Evolutionary conservation across 1,139 yeast species (phyloP).

Genomic region (Diutina ranongensis): DNA sequence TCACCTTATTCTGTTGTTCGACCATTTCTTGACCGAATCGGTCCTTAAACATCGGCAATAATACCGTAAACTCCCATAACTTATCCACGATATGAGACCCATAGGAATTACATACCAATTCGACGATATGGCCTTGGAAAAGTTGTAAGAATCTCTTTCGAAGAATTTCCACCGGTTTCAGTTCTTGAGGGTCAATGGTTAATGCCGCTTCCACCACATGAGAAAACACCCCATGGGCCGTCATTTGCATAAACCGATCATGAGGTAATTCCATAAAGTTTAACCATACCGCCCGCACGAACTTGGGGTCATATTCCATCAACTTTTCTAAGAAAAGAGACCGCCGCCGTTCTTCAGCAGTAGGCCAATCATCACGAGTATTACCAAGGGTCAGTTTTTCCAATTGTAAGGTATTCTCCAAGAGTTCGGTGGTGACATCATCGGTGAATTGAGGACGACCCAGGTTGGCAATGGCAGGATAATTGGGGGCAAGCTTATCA

Average conservation of each 20-base stretch:
- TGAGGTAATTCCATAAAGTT: conserved; percentile 49
- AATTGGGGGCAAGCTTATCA: conserved; percentile 46
- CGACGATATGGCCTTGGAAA: conserved; percentile 41
- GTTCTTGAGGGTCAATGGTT: conserved; percentile 25
- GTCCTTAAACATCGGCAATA: conserved; percentile 77
- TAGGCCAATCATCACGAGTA: conserved; percentile 82
- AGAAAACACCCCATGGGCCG: conserved; percentile 80
- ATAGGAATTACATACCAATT: conserved; percentile 71
- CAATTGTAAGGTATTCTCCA: conserved; percentile 55
- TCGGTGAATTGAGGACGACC: not conserved
- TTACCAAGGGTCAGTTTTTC: conserved; percentile 68
- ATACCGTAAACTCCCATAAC: conserved; percentile 68
- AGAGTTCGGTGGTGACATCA: conserved; percentile 29
- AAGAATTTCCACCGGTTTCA: conserved; percentile 39
- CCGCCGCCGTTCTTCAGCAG: conserved; percentile 79
- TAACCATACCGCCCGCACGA: conserved; percentile 47
- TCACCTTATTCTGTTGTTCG: conserved; percentile 54
- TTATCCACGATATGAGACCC: conserved; percentile 89
- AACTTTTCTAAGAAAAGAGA: conserved; percentile 63
- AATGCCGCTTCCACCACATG: conserved; percentile 67
- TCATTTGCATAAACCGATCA: conserved; percentile 56
- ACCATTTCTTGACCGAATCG: conserved; percentile 63
- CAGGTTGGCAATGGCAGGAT: conserved; percentile 18
- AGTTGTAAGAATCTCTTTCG: conserved; percentile 63
- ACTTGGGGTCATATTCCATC: conserved; percentile 51